Evolutionary conservation across 345 rosid species (phyloP).

Genomic region (Populus deltoides): DNA sequence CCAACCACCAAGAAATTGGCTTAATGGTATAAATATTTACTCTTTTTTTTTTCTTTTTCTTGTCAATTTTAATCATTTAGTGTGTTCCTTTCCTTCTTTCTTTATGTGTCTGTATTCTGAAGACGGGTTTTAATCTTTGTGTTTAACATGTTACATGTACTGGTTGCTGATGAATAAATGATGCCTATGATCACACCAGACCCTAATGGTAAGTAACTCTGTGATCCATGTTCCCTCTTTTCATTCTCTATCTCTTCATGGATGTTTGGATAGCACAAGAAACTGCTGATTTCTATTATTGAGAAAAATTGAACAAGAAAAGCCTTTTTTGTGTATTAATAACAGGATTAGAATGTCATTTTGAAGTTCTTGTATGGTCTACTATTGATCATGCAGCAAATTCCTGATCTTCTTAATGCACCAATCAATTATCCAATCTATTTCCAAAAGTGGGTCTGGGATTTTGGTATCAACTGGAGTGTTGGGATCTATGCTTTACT

Average conservation of each 20-base stretch:
- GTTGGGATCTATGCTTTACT: not conserved
- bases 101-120: not conserved
- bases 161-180: constrained; percentile 15
- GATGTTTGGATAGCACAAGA: not conserved
- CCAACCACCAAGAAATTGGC: constrained; percentile 51
- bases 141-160: not conserved
- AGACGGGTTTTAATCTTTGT: not conserved
- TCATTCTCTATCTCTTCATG: not conserved
- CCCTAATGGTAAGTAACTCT: constrained; percentile 42
- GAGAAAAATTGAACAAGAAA: too few relatives aligned
- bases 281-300: not conserved
- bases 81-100: not conserved
- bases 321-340: too few relatives aligned
- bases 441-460: not conserved
- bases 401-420: too few relatives aligned
- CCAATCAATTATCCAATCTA: not conserved
- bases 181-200: constrained; percentile 22
- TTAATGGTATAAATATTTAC: constrained; percentile 34
- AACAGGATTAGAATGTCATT: not conserved
- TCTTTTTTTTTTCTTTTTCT: not conserved
- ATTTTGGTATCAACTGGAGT: not conserved
- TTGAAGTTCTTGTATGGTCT: too few relatives aligned
- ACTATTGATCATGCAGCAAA: too few relatives aligned
- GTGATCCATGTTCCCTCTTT: not conserved
- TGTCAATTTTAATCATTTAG: not conserved